Conservation (phyloP, 164 flowering plant genomes). For the Sextonia rubra region DNA sequence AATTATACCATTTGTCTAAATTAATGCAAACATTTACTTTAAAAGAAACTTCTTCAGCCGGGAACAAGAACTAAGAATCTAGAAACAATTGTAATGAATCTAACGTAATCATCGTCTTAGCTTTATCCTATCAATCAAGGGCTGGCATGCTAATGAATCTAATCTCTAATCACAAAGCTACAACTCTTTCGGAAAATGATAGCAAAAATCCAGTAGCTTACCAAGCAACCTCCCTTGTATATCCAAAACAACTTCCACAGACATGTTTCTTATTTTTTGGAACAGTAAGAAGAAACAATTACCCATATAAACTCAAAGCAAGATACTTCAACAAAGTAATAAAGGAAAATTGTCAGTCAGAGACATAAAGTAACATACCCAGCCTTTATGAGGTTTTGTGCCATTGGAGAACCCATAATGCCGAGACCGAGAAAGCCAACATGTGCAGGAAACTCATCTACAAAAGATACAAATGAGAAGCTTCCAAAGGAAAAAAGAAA, state of each 20-base stretch:
- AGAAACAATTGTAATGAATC: too few relatives aligned
- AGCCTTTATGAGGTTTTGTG: constrained; percentile 80
- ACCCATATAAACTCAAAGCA: not conserved
- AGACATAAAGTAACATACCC: constrained; percentile 46
- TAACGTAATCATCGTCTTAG: too few relatives aligned
- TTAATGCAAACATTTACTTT: too few relatives aligned
- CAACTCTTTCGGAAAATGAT: not conserved
- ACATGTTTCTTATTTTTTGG: too few relatives aligned
- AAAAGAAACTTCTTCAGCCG: too few relatives aligned
- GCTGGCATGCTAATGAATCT: too few relatives aligned
- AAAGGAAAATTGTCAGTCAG: not conserved
- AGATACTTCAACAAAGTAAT: not conserved
- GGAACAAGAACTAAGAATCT: too few relatives aligned
- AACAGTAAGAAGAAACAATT: not conserved
- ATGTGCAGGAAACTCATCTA: constrained; percentile 31
- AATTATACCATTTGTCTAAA: too few relatives aligned
- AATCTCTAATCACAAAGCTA: not conserved
- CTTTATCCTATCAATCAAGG: too few relatives aligned
- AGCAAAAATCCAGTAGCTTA: not conserved
- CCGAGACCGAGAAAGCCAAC: constrained; percentile 90
- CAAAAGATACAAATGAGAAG: not conserved
- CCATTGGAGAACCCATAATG: constrained; percentile 97
- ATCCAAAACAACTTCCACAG: not conserved
- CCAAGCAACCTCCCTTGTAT: not conserved
- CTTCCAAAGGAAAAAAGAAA: not conserved